Evolutionary conservation across 164 flowering plant species (phyloP), one percentile per base, ranked within the genome.

Genomic region (Piper longum): DNA sequence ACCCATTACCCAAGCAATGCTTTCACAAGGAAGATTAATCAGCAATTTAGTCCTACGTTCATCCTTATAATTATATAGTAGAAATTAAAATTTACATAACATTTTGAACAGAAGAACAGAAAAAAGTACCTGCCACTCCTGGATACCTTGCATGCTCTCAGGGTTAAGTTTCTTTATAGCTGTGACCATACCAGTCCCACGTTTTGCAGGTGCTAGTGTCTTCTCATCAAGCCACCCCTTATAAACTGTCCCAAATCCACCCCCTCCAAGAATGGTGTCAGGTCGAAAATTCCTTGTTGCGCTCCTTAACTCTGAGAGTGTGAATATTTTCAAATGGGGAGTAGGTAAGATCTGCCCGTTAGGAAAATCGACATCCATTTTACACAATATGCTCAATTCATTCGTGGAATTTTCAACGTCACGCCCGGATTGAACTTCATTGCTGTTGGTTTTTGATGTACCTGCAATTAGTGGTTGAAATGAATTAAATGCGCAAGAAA

Each of bases 221-320:
- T 72, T 84, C 69, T 83, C 85, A 69, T 87, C 86, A 11, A 87
- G 57, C 86, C 86, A 84, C 18, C 91, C 95, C 59, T 72, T 84
- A 68, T 62, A 87, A 55, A 88, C 95, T 60, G 62, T 80, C 7
- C 95, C 91, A 67, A 88, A 88, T 4, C 91, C 91, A n/a, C 95
- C 95, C 52, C 77, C 81, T 14, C 95, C 95, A 51, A 87, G 64
- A 63, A 83, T 56, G 1, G 76, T 65, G 60, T 82, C 89, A 1
- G 84, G 62, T 60, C 62, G 80, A 73, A 88, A 88, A 64, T 78
- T 82, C 68, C 69, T 81, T 0, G 91, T 84, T 3, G 83, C 83
- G 16, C 19, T 57, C 67, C 69, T 85, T 67, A 88, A 57, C 61
- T 88, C 95, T 0, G 76, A 59, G 67, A 77, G 85, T 16, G 60